Percentiles rank a stretch among this genome's conserved stretches.
phyloP scores from a whole-genome alignment of 2,329 filamentous ascomycete genomes.

The Colletotrichum liaoningense region DNA sequence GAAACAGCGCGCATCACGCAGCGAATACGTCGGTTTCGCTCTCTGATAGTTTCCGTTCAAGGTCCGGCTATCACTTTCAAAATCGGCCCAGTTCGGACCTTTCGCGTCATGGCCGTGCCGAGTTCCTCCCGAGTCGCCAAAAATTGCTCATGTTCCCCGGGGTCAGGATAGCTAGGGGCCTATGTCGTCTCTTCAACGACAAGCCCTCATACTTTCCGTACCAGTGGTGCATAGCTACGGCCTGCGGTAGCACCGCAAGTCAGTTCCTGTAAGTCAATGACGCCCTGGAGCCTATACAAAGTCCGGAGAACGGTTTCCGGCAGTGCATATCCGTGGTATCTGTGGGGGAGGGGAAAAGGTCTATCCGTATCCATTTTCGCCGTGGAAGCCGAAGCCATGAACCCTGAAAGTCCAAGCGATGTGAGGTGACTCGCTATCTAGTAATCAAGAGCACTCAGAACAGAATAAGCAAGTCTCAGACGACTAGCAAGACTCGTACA shows the following conservation, averaged over 20 bases:
- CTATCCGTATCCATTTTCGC: neutral
- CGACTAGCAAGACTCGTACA: neutral
- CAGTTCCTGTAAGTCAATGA: neutral
- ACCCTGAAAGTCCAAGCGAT: neutral
- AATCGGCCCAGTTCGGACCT: too few species aligned
- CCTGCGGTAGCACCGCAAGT: neutral
- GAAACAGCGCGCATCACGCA: neutral
- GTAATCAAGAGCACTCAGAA: fast-evolving
- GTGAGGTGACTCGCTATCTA: neutral
- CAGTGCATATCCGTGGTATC: neutral
- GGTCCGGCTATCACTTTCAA: too few species aligned
- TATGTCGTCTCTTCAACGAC: too few species aligned
- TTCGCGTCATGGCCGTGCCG: too few species aligned
- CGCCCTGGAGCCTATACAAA: neutral
- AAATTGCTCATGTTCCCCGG: too few species aligned
- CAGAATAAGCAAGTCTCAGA: neutral
- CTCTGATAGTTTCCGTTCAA: neutral
- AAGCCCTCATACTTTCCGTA: too few species aligned
- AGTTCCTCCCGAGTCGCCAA: too few species aligned
- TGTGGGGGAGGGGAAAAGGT: neutral
- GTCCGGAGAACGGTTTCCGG: neutral
- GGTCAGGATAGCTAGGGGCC: too few species aligned
- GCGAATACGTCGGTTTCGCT: neutral
- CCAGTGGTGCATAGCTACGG: too few species aligned
- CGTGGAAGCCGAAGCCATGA: neutral